Evolutionary conservation across 2,329 filamentous ascomycete species (phyloP).

Genomic region (Penicillium sp.): DNA sequence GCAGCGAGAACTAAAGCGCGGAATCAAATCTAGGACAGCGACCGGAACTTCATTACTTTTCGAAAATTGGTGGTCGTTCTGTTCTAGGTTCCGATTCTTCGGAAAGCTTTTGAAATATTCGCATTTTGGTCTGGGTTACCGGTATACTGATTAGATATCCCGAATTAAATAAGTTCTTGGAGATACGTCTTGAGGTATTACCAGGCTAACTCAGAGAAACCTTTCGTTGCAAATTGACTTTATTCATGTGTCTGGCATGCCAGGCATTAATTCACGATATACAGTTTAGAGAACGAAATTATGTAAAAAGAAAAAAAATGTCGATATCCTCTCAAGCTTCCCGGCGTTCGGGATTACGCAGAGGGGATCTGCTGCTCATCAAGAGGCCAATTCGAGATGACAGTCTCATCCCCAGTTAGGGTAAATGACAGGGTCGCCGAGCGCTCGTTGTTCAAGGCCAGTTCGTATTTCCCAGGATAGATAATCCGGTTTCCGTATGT

Average conservation of each 20-base stretch:
- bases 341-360: conserved; percentile 1
- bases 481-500: conserved; percentile 39
- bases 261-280: neutral
- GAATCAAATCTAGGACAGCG: too few species aligned
- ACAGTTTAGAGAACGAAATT: neutral
- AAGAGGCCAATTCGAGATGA: conserved; percentile 37
- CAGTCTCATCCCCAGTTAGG: conserved; percentile 32
- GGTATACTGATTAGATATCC: too few species aligned
- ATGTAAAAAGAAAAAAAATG: neutral
- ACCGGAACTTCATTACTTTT: too few species aligned
- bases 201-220: neutral
- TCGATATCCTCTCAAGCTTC: neutral
- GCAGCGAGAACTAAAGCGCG: too few species aligned
- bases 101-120: too few species aligned
- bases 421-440: conserved; percentile 33
- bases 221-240: too few species aligned
- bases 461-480: conserved; percentile 43
- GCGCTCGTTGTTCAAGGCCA: conserved; percentile 43
- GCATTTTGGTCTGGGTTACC: too few species aligned
- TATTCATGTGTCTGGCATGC: neutral
- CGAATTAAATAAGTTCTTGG: too few species aligned
- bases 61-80: too few species aligned
- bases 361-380: conserved; percentile 23
- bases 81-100: too few species aligned
- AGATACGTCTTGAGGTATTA: too few species aligned